These are phyloP conservation scores for Neurospora sp. DNA, from an alignment of 2,329 filamentous ascomycete species.

Conservation along the genomic window DNA sequence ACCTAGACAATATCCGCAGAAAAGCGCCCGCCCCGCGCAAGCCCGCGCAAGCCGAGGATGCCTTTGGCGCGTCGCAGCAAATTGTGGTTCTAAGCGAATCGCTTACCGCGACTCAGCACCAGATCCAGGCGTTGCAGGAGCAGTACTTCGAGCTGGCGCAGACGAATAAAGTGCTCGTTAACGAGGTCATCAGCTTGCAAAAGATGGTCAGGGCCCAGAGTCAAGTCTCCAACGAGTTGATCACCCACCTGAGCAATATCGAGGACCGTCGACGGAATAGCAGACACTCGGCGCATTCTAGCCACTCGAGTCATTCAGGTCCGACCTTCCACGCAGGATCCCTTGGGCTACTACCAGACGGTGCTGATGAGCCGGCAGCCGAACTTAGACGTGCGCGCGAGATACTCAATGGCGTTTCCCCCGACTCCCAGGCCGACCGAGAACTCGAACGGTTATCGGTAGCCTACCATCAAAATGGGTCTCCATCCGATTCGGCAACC, in stretches of 20 bases:
- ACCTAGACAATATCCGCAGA: conserved; percentile 87
- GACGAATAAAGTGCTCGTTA: conserved; percentile 51
- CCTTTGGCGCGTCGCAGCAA: conserved; percentile 73
- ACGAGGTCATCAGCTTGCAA: conserved; percentile 51
- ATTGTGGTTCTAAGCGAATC: conserved; percentile 84
- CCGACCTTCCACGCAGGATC: conserved; percentile 32
- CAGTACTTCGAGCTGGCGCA: conserved; percentile 69
- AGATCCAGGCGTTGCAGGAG: conserved; percentile 79
- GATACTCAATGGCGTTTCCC: conserved; percentile 41
- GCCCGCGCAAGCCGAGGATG: conserved; percentile 53
- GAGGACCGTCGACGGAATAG: conserved; percentile 35
- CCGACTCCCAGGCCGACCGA: conserved; percentile 43
- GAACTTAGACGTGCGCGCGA: conserved; percentile 49
- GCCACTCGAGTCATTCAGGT: conserved; percentile 27
- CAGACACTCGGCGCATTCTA: conserved; percentile 29
- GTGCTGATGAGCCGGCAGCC: conserved; percentile 35
- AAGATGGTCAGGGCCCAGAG: conserved; percentile 51
- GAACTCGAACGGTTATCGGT: conserved; percentile 47
- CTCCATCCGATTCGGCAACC: conserved; percentile 42
- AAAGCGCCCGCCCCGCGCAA: conserved; percentile 92
- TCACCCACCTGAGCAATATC: conserved; percentile 43
- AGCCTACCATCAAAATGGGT: conserved; percentile 38
- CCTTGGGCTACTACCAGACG: conserved; percentile 33
- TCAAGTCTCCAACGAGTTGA: conserved; percentile 47
- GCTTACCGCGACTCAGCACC: conserved; percentile 81